Base-by-base conservation (phyloP, 164 flowering plant species). In the Saururus chinensis region DNA sequence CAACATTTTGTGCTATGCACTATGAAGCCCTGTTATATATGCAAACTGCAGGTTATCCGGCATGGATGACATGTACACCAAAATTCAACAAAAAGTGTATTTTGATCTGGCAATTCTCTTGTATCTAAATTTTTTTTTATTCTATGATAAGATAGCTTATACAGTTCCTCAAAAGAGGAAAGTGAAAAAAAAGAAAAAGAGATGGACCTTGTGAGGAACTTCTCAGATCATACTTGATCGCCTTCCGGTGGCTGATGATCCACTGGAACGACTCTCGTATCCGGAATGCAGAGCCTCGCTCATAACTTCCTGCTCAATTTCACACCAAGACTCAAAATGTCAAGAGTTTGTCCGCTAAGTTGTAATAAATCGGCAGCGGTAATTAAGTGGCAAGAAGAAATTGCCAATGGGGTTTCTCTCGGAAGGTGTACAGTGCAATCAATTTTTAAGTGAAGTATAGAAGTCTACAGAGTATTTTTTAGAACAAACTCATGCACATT, bases 261-360 rank as follows among this genome's bases (percentile, higher is more conserved):
- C 57, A 51, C 79, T 75, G 19, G 71, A 59, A 45, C 56, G 71
- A 65, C 76, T 78, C 11, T 69, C 77, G 42, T 60, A 75, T 52
- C 40, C 64, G 26, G 8, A 26, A 56, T 22, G 19, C 17, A 12
- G 49, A 45, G 49, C 17, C 42, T 65, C 68, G 16, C 62, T 65
- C 56, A 58, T 57, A n/a, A 58, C 42, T 5, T 65, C 68, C 68
- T 65, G 56, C 4, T 45, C 30, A 23, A 26, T 14, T 16, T 7
- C 42, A 57, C 19, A 17, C 42, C 17, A 24, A n/a, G 6, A 26
- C 13, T 1, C 11, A 16, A 9, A 7, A 57, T 11, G 21, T 7
- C 12, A 12, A 45, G 49, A 17, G 14, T 12, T 0, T 12, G 45
- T 41, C 12, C 17, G 14, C 49, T 12, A 17, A 17, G 49, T 45